Evolutionary conservation across 2,329 filamentous ascomycete species (phyloP).

Genomic region (Ceratocystis diversiconidia): DNA sequence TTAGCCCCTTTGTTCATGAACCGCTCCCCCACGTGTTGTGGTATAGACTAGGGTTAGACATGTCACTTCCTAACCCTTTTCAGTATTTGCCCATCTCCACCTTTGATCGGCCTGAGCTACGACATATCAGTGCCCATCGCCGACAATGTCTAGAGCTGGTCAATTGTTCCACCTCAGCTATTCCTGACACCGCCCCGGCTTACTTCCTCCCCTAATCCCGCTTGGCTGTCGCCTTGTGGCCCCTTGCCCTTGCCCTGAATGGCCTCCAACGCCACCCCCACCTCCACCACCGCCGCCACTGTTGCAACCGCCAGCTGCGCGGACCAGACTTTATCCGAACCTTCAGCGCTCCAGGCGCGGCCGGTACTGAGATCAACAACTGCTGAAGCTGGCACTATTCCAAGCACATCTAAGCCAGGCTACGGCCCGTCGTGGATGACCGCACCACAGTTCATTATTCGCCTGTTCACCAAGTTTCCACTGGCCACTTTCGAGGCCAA

Average conservation of each 20-base stretch:
- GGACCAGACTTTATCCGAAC: no score
- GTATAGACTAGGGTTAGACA: background rate
- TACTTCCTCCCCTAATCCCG: background rate
- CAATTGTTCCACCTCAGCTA: background rate
- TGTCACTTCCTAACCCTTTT: background rate
- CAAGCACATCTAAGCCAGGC: background rate
- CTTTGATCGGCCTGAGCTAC: no score
- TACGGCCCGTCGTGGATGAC: conserved; percentile 31
- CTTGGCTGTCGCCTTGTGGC: background rate
- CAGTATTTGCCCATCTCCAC: background rate
- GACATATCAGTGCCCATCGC: no score
- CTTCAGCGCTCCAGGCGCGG: background rate
- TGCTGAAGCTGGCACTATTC: no score
- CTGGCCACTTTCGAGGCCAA: conserved; percentile 62
- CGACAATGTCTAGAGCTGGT: no score
- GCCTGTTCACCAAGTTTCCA: conserved; percentile 73
- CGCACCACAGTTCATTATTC: conserved; percentile 62
- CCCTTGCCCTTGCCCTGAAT: background rate
- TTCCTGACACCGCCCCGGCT: background rate
- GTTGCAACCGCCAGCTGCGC: no score
- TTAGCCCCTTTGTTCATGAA: background rate
- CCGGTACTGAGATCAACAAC: background rate
- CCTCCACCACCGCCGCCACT: background rate
- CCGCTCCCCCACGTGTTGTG: background rate
- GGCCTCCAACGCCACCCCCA: background rate